Conservation (phyloP, 441 rosid species). For the Erodium texanum region DNA sequence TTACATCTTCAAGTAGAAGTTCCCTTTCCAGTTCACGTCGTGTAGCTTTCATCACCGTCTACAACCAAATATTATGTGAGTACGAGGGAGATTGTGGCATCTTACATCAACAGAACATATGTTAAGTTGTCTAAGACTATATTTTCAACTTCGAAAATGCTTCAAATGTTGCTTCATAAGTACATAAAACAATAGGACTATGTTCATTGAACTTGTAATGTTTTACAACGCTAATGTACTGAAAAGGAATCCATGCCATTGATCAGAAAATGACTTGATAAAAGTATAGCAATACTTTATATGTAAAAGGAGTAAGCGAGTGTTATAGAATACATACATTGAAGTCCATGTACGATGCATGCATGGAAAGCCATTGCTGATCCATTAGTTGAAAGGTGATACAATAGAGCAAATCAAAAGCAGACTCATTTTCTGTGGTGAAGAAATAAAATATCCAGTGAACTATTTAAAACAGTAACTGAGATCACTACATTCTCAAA, state of each 20-base stretch:
- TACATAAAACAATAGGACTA: neutral
- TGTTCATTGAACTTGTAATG: neutral
- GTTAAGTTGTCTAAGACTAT: neutral
- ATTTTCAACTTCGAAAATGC: neutral
- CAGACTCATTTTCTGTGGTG: conserved; percentile 66
- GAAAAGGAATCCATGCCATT: neutral
- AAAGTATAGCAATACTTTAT: neutral
- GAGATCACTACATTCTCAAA: neutral
- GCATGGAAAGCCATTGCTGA: conserved; percentile 91
- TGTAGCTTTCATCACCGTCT: conserved; percentile 94
- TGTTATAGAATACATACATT: conserved; percentile 44
- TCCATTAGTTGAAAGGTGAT: conserved; percentile 96
- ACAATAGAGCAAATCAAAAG: conserved; percentile 91
- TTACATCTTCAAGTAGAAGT: conserved; percentile 63
- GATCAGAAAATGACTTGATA: neutral
- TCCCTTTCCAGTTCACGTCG: conserved; percentile 85
- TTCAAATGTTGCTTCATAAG: neutral
- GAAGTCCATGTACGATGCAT: conserved; percentile 95
- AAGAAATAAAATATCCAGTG: conserved; percentile 2
- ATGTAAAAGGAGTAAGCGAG: conserved; percentile 4
- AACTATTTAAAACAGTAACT: neutral
- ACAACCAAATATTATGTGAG: conserved; percentile 13
- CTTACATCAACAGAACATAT: neutral
- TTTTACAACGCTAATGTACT: neutral
- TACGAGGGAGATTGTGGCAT: neutral